phyloP scores from a whole-genome alignment of 177 flowering plant species.

The Vitis hybrid region DNA sequence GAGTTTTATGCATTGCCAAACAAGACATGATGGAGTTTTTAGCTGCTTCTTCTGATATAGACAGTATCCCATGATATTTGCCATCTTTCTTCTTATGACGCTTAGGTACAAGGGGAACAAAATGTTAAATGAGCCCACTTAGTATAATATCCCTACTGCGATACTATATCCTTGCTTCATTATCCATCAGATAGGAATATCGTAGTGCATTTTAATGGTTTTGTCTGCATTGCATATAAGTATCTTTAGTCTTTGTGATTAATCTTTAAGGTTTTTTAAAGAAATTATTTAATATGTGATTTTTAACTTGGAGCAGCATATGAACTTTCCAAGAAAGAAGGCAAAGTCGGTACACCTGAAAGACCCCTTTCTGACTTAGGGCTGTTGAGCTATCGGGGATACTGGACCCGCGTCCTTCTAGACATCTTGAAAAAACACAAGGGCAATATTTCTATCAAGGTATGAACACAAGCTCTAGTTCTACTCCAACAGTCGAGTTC shows the following conservation, averaged over 20 bases:
- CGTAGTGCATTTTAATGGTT: not conserved
- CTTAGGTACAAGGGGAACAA: too few relatives aligned
- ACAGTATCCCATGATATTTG: too few relatives aligned
- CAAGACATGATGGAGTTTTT: too few relatives aligned
- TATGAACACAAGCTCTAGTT: constrained; percentile 14
- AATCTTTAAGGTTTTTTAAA: not conserved
- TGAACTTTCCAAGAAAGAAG: constrained; percentile 96
- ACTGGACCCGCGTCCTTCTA: constrained; percentile 92
- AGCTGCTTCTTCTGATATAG: too few relatives aligned
- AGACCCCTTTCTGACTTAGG: constrained; percentile 98
- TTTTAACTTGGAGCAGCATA: constrained; percentile 56
- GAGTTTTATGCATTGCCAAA: too few relatives aligned
- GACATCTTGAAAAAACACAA: constrained; percentile 95
- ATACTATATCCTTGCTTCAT: too few relatives aligned
- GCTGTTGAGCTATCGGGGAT: constrained; percentile 86
- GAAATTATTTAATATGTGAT: not conserved
- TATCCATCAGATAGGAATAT: too few relatives aligned
- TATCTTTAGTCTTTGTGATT: too few relatives aligned
- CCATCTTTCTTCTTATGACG: too few relatives aligned
- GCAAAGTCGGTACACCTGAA: constrained; percentile 98
- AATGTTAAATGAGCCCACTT: too few relatives aligned
- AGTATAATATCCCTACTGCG: too few relatives aligned
- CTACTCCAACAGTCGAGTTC: too few relatives aligned
- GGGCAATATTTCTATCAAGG: constrained; percentile 94
- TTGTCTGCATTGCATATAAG: not conserved